These are phyloP conservation scores for Lachnellula occidentalis DNA, from an alignment of 2,329 filamentous ascomycete genomes.

Conservation along the genomic window DNA sequence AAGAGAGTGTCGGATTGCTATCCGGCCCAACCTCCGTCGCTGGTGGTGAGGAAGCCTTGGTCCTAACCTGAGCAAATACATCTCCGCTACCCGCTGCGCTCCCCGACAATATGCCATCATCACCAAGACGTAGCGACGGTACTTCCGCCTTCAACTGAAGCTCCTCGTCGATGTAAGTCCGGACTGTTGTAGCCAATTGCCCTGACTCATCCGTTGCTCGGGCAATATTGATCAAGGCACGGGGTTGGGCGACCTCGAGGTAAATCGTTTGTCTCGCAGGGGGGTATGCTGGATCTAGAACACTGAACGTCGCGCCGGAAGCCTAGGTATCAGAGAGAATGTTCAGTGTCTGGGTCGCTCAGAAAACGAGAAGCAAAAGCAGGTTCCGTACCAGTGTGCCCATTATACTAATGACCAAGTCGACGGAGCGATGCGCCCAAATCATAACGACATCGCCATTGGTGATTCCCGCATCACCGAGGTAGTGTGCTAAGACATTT, in stretches of 20 bases:
- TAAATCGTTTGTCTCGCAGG: conserved; percentile 77
- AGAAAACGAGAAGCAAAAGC: background rate
- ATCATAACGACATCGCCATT: conserved; percentile 91
- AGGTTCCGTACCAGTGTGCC: conserved; percentile 50
- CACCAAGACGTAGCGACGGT: conserved; percentile 64
- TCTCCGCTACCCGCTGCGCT: conserved; percentile 56
- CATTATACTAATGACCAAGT: conserved; percentile 74
- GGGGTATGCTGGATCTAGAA: conserved; percentile 79
- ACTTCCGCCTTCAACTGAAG: conserved; percentile 68
- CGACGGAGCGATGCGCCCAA: conserved; percentile 77
- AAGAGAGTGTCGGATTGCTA: conserved; percentile 68
- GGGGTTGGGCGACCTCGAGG: conserved; percentile 71
- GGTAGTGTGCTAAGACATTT: conserved; percentile 73
- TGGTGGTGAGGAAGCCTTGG: conserved; percentile 42
- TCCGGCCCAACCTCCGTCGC: conserved; percentile 82
- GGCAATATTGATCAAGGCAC: conserved; percentile 66
- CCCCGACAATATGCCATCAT: conserved; percentile 70
- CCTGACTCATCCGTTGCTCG: conserved; percentile 65
- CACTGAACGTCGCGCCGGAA: conserved; percentile 53
- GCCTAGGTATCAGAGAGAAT: background rate
- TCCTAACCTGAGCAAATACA: conserved; percentile 54
- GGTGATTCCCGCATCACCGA: conserved; percentile 66
- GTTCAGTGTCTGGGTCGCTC: background rate
- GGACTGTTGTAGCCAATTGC: conserved; percentile 51
- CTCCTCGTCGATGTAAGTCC: conserved; percentile 65